phyloP scores from a whole-genome alignment of 192 early-diverging fungal species.

The Globomyces pollinis-pini region DNA sequence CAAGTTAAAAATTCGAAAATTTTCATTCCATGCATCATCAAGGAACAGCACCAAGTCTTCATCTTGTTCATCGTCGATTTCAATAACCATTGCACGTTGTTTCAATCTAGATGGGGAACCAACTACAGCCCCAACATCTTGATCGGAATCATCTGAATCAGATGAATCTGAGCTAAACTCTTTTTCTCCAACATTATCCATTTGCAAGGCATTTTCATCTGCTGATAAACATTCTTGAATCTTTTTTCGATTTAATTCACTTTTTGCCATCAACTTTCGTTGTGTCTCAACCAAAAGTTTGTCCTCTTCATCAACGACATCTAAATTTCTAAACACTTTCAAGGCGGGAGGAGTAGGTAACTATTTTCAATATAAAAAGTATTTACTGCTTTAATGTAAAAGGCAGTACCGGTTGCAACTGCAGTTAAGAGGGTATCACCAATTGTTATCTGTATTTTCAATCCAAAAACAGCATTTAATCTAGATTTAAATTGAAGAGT shows the following conservation, averaged over 20 bases:
- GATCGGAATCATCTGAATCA: slow-evolving; percentile 28
- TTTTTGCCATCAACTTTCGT: slow-evolving; percentile 53
- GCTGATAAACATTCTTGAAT: slow-evolving; percentile 41
- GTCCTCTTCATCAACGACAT: slow-evolving; percentile 68
- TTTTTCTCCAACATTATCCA: slow-evolving; percentile 8
- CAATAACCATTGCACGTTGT: slow-evolving; percentile 47
- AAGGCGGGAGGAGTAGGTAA: slow-evolving; percentile 63
- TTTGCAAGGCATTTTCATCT: background rate
- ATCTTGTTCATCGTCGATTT: slow-evolving; percentile 77
- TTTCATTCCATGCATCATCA: slow-evolving; percentile 47
- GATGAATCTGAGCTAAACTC: slow-evolving; percentile 19
- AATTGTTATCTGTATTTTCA: slow-evolving; percentile 48
- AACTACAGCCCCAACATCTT: slow-evolving; percentile 18
- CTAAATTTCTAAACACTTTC: slow-evolving; percentile 65
- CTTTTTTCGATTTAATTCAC: slow-evolving; percentile 54
- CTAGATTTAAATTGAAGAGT: too few species aligned
- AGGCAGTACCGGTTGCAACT: slow-evolving; percentile 63
- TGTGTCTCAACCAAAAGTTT: slow-evolving; percentile 61
- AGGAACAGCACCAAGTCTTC: slow-evolving; percentile 54
- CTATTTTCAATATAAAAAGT: too few species aligned
- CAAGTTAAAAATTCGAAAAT: slow-evolving; percentile 57
- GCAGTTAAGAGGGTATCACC: slow-evolving; percentile 55
- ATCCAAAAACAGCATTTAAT: slow-evolving; percentile 69
- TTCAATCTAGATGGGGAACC: slow-evolving; percentile 11
- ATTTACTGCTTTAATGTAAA: slow-evolving; percentile 60